Base-by-base conservation (phyloP, 257 asterid genomes). In the Nicotiana tomentosiformis region DNA sequence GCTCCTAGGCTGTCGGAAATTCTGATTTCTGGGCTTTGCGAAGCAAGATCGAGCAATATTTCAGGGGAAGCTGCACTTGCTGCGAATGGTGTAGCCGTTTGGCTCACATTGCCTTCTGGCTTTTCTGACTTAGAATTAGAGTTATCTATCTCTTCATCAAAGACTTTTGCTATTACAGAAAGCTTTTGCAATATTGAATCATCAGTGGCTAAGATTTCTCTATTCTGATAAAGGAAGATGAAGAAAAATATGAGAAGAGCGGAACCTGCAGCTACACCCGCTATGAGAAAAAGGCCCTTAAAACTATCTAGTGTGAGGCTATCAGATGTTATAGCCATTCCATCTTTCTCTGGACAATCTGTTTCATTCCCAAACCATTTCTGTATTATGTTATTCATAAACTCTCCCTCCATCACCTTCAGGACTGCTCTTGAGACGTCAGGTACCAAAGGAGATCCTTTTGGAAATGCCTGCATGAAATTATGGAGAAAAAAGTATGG, bases 361-460 rank as follows among this genome's bases (percentile, higher is more conserved):
- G 61, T 82, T 76, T 78, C 87, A 16, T 81, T 81, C 67, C 79
- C 82, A 10, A 86, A 81, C 87, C 85, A 86, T 84, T 85, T 78
- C 17, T 77, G 85, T 17, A 78, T 82, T 70, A 84, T 84, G 46
- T 67, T 74, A 61, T 29, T 55, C 86, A 89, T 84, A 14, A 78
- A 20, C 30, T 33, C 84, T 16, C 82, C 82, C 74, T 89, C 89
- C 49, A 81, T 82, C 60, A 87, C 80, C 81, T 77, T 23, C 29
- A 88, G 20, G 17, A 90, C 53, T 68, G 87, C 89, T 18, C 86
- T 82, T 10, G 91, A 90, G 32, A 88, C 81, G 3, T 90, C 88
- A 57, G 90, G 66, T 8, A 87, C 88, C 66, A 88, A 65, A 2
- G 91, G 90, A 9, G 91, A 90, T 17, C 90, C 88, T 86, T 83